Percentiles rank a stretch among this genome's conserved stretches.
These are phyloP conservation scores for Phytopythium chamaehyphon DNA, from an alignment of 352 stramenopile species.

Conservation along the genomic window DNA sequence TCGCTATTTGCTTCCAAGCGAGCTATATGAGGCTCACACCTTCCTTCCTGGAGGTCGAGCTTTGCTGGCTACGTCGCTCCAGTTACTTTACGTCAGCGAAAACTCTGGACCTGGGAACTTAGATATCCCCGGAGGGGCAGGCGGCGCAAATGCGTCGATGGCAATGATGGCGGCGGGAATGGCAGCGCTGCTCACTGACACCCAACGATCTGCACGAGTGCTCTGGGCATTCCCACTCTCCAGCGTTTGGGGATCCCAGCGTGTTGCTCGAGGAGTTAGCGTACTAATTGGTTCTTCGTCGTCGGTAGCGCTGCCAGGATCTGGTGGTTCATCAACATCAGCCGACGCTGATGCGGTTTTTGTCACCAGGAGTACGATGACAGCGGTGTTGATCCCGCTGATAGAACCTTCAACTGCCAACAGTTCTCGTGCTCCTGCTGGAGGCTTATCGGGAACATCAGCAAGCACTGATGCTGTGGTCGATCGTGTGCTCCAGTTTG, in stretches of 20 bases:
- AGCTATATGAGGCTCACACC: slow-evolving; percentile 76
- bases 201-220: slow-evolving; percentile 24
- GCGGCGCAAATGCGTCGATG: slow-evolving; percentile 16
- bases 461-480: not conserved
- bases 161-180: slow-evolving; percentile 9
- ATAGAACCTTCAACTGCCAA: not conserved
- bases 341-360: slow-evolving; percentile 2
- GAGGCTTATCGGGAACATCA: too few species aligned
- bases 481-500: slow-evolving; percentile 35
- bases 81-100: slow-evolving; percentile 60
- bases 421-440: not conserved
- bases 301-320: slow-evolving; percentile 23
- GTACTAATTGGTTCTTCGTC: slow-evolving; percentile 42
- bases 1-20: slow-evolving; percentile 54
- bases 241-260: slow-evolving; percentile 43
- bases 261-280: slow-evolving; percentile 33
- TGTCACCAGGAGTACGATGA: slow-evolving; percentile 47
- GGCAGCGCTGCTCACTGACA: not conserved
- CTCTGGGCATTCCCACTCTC: slow-evolving; percentile 43
- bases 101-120: slow-evolving; percentile 2
- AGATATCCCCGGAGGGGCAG: not conserved
- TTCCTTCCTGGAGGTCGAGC: slow-evolving; percentile 61
- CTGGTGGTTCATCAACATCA: not conserved
- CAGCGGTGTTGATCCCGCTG: slow-evolving; percentile 39
- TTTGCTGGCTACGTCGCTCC: slow-evolving; percentile 71